Conservation (phyloP, 805 yeast genomes). For the Candida loeiensis region DNA sequence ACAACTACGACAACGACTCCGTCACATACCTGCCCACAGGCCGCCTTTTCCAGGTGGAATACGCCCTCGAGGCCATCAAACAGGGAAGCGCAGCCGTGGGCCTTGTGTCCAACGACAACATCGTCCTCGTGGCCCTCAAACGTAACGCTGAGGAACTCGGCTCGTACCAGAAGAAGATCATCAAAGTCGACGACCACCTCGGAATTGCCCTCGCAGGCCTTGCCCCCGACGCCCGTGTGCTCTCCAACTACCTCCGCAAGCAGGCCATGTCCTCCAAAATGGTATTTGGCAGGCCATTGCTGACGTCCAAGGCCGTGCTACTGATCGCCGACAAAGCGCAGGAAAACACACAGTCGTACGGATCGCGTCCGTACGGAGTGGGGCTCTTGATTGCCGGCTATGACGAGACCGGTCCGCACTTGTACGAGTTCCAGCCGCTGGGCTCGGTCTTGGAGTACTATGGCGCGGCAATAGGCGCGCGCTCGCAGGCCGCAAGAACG, state of each 20-base stretch:
- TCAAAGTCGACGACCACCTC: slow-evolving; percentile 87
- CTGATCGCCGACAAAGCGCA: slow-evolving; percentile 96
- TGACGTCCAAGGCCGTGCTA: slow-evolving; percentile 77
- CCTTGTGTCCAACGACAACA: slow-evolving; percentile 77
- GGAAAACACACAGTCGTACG: slow-evolving; percentile 91
- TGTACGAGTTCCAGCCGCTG: slow-evolving; percentile 92
- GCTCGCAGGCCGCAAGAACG: slow-evolving; percentile 98
- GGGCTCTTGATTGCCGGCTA: slow-evolving; percentile 87
- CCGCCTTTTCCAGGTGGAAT: slow-evolving; percentile 82
- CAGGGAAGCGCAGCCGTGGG: slow-evolving; percentile 99
- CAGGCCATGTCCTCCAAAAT: slow-evolving; percentile 86
- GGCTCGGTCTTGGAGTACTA: slow-evolving; percentile 89
- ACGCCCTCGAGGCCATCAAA: slow-evolving; percentile 92
- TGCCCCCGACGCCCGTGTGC: slow-evolving; percentile 96
- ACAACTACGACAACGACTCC: slow-evolving; percentile 97
- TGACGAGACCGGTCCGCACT: slow-evolving; percentile 92
- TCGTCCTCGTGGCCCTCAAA: slow-evolving; percentile 88
- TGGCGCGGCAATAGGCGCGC: slow-evolving; percentile 96
- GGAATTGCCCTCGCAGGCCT: slow-evolving; percentile 96
- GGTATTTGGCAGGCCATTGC: slow-evolving; percentile 81
- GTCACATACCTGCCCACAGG: slow-evolving; percentile 97
- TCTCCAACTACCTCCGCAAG: slow-evolving; percentile 83
- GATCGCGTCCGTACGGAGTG: slow-evolving; percentile 97
- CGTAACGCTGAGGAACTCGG: slow-evolving; percentile 97
- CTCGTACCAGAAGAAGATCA: slow-evolving; percentile 90